Base-by-base conservation (phyloP, 2,329 filamentous ascomycete genomes). In the Fusarium penzigii region DNA sequence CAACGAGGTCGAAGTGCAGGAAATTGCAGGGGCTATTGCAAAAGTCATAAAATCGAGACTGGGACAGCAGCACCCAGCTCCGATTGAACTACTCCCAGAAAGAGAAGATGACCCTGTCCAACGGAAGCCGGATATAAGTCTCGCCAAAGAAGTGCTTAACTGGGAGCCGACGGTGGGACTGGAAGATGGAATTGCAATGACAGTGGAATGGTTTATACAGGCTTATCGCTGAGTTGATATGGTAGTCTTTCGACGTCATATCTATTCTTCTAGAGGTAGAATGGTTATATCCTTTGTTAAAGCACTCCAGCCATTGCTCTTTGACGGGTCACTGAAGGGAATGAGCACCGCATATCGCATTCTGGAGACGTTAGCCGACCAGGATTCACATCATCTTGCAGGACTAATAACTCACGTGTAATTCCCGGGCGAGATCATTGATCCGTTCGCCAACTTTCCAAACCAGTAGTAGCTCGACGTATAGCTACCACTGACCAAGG, bases 381-480 rank as follows among this genome's bases (percentile, higher is more conserved):
- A 39, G 3, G 3, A 39, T 10, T 39, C 5, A 9, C 4, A 4
- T 13, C 5, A 39, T 13, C 36, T 39, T 10, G 36, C 12, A 39
- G 36, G 36, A 39, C 12, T 5, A 39, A 39, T 39, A 5, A 39
- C 36, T 5, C 9, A 39, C 34, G 34, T 38, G 17, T 68, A 68
- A 17, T 56, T 57, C 17, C 65, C 65, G 3, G 59, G 59, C 17
- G 49, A 49, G 14, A 67, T 65, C 20, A 58, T 55, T 12, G 53
- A 56, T 5, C 64, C 65, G 17, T 67, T 65, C 1, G 61, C 57
- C 36, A 68, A 16, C 43, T 63, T 60, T 13, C 66, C 65, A 4
- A 68, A 49, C 65, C 66, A 67, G 59, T 56, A 63, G 32, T 58
- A 59, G 6, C 51, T 48, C 12, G 29, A 44, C 38, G 13, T 49